These are phyloP conservation scores for Corylus heterophylla DNA, from an alignment of 306 rosid genomes.

Conservation along the genomic window DNA sequence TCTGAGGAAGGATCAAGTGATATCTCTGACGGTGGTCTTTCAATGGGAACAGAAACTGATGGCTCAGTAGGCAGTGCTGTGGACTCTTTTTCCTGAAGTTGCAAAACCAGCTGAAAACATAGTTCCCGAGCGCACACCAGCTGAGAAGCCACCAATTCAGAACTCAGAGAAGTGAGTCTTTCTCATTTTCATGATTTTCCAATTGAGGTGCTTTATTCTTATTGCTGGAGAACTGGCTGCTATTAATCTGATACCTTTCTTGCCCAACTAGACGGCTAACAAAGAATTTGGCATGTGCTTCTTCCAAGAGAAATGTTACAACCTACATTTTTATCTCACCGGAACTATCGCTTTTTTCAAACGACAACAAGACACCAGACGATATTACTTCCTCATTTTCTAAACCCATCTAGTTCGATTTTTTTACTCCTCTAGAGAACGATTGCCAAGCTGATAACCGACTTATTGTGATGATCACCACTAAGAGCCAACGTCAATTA, in stretches of 20 bases:
- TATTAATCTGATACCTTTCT: not conserved
- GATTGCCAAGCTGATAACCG: no score
- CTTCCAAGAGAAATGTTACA: no score
- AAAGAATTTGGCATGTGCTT: not conserved
- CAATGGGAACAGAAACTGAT: conserved; percentile 99
- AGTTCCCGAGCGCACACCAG: conserved; percentile 33
- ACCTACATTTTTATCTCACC: no score
- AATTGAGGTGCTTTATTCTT: not conserved
- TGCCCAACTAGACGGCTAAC: not conserved
- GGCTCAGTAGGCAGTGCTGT: conserved; percentile 86
- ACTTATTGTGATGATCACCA: no score
- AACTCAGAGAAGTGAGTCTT: conserved; percentile 55
- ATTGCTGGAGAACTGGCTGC: not conserved
- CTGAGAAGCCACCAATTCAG: conserved; percentile 32
- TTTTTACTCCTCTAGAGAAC: no score
- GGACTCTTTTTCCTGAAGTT: conserved; percentile 92
- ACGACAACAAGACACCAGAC: no score
- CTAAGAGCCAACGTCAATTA: no score
- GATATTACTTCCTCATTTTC: no score
- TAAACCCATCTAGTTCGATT: no score
- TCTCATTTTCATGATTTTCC: not conserved
- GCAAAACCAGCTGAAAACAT: conserved; percentile 50
- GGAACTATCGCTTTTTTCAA: no score
- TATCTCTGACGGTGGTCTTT: conserved; percentile 97
- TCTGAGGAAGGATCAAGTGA: conserved; percentile 95